Base-by-base conservation (phyloP, 208 protist species). In the Trypanosoma caninum region DNA sequence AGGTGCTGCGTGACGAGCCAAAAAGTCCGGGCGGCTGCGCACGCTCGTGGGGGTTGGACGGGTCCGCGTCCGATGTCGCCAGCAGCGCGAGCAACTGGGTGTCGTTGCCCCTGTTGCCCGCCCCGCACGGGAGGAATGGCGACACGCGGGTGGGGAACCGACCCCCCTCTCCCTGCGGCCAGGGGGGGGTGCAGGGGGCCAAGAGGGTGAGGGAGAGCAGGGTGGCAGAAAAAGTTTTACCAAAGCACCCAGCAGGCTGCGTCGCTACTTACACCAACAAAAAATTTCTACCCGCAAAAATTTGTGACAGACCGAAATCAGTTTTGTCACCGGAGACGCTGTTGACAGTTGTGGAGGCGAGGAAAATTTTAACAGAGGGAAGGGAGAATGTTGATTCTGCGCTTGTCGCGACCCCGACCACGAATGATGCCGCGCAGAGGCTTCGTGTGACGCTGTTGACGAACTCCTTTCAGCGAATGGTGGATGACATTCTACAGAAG, bases 381-480 rank as follows among this genome's bases (percentile, higher is more conserved):
- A 38, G 16, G 40, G 40, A n/a, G n/a, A n/a, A n/a, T n/a, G 14
- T n/a, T n/a, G 14, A 10, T 4, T 23, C 45, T 25, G 30, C 45
- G 7, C 3, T 13, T 4, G 7, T 27, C 45, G 22, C 45, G 3
- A 13, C 22, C 23, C 22, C 61, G 27, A 30, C 44, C 14, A 37
- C 27, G 0, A 34, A 52, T 33, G 45, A 61, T 16, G 40, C 51
- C 14, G 63, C 54, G 20, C 53, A 69, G 37, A 52, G 63, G 2
- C 54, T 69, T 10, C 63, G 63, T 28, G 54, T 54, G 4, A 69
- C 52, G 18, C 45, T 69, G 9, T 46, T 69, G 16, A 61, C 54
- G 13, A 42, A 3, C 13, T 13, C 63, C 20, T 61, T 59, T 47
- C 44, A 69, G 31, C 18, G 20, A 16, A 60, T 69, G 63, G 54